These are phyloP conservation scores for Dichomitus squalens DNA, from an alignment of 1,284 basidiomycete genomes.

Conservation along the genomic window DNA sequence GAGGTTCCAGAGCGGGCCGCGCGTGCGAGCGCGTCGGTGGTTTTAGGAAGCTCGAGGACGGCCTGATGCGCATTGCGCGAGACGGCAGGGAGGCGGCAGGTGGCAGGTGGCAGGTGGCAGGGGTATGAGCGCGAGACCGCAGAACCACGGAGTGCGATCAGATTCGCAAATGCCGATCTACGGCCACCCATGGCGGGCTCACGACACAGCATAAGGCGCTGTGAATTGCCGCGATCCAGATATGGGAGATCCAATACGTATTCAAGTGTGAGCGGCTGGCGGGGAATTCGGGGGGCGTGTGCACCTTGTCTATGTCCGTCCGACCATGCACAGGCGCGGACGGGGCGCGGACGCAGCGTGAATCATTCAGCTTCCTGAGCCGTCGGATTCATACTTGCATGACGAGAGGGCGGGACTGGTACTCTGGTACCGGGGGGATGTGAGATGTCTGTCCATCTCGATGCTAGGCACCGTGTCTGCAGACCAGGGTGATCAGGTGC, in stretches of 20 bases:
- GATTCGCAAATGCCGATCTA: neutral
- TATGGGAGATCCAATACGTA: neutral
- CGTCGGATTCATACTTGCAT: neutral
- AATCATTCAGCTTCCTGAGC: neutral
- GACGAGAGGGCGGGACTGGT: neutral
- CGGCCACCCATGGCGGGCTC: neutral
- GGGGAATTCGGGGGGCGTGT: constrained; percentile 1
- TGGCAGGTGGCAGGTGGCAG: neutral
- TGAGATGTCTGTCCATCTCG: neutral
- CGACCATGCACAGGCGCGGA: neutral
- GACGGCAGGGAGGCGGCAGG: neutral
- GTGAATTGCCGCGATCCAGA: neutral
- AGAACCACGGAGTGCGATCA: neutral
- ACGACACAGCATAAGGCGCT: neutral
- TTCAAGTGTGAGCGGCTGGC: neutral
- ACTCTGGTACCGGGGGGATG: neutral
- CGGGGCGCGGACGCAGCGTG: neutral
- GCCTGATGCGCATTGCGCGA: neutral
- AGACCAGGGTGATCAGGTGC: neutral
- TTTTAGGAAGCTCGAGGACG: neutral
- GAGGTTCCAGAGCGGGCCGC: neutral
- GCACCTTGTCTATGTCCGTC: neutral
- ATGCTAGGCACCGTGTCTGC: neutral
- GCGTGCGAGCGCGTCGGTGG: neutral
- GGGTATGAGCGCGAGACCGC: neutral